These are phyloP conservation scores for Aquilaria agallochum DNA, from an alignment of 441 rosid genomes.

Conservation along the genomic window DNA sequence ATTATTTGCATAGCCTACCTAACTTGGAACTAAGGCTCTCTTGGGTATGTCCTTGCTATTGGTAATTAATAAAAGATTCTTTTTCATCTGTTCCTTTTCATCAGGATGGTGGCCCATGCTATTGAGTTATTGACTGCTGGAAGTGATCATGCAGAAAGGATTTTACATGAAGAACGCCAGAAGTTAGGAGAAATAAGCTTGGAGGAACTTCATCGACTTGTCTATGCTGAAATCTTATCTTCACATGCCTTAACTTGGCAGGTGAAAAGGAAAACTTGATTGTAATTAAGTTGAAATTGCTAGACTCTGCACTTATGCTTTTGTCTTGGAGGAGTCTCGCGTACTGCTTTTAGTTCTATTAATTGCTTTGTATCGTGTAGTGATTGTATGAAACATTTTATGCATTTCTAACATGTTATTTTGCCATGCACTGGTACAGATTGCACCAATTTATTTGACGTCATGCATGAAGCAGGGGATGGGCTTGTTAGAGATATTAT, in stretches of 20 bases:
- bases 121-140: slow-evolving; percentile 83
- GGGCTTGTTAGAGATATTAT: slow-evolving; percentile 69
- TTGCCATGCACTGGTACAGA: slow-evolving; percentile 38
- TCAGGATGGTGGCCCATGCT: slow-evolving; percentile 94
- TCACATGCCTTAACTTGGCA: slow-evolving; percentile 96
- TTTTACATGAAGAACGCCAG: slow-evolving; percentile 69
- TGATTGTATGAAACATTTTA: not conserved
- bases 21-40: not conserved
- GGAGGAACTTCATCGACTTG: slow-evolving; percentile 88
- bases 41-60: slow-evolving; percentile 9
- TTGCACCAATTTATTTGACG: slow-evolving; percentile 83
- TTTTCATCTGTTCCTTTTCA: slow-evolving; percentile 16
- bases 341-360: not conserved
- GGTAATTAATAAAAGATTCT: slow-evolving; percentile 5
- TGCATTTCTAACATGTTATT: slow-evolving; percentile 9
- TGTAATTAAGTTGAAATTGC: slow-evolving; percentile 1
- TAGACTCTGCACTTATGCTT: not conserved
- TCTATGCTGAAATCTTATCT: slow-evolving; percentile 91
- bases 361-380: no score
- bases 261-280: slow-evolving; percentile 38
- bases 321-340: no score
- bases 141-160: slow-evolving; percentile 64
- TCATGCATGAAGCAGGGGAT: slow-evolving; percentile 87
- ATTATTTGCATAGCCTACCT: not conserved
- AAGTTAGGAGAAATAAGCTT: slow-evolving; percentile 73